Evolutionary conservation across 345 rosid genomes (phyloP).

Genomic region (Excoecaria agallocha): DNA sequence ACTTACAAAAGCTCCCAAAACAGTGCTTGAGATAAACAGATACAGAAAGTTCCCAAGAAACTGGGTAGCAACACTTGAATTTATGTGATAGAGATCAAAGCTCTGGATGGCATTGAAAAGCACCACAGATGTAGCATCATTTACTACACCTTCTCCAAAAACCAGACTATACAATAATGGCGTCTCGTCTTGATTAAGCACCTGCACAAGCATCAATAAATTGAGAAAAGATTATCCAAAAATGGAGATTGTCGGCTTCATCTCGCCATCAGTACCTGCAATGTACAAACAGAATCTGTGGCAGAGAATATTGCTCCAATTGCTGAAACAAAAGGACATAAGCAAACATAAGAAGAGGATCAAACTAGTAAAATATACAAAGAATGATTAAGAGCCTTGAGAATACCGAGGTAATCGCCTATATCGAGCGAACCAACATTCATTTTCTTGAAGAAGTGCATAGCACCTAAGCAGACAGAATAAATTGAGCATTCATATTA

Average conservation of each 20-base stretch:
- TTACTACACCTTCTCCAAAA: conserved; percentile 96
- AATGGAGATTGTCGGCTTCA: conserved; percentile 8
- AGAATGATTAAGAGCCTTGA: conserved; percentile 6
- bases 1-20: conserved; percentile 70
- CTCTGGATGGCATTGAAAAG: conserved; percentile 91
- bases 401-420: conserved; percentile 78
- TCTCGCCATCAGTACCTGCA: conserved; percentile 54
- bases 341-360: not conserved
- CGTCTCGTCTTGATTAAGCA: conserved; percentile 91
- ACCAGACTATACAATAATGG: conserved; percentile 86
- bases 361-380: not conserved
- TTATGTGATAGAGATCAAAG: conserved; percentile 68
- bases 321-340: conserved; percentile 46
- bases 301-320: conserved; percentile 98
- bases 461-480: conserved; percentile 53
- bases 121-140: conserved; percentile 96
- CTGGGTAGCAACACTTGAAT: conserved; percentile 47
- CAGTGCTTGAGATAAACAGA: conserved; percentile 72
- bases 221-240: conserved; percentile 2
- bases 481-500: not conserved
- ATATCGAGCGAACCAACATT: conserved; percentile 58
- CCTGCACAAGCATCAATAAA: conserved; percentile 39
- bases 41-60: conserved; percentile 72
- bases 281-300: conserved; percentile 96
- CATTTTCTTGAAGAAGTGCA: conserved; percentile 64